phyloP scores from a whole-genome alignment of 163 green algal genomes.

The Trebouxiophyceae sp. region DNA sequence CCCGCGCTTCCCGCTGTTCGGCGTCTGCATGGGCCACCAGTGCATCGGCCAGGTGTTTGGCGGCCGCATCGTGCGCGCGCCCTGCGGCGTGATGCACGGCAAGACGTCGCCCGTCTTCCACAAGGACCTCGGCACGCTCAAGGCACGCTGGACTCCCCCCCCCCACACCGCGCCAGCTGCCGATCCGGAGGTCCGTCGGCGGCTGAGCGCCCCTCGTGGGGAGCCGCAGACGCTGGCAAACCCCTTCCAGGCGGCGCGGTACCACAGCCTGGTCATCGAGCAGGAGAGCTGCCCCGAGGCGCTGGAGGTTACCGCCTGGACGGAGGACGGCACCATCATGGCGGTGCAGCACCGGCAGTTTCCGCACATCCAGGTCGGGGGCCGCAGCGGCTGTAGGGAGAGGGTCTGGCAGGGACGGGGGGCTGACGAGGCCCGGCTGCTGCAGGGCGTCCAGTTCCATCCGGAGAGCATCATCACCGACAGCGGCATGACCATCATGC shows the following conservation, averaged over 20 bases:
- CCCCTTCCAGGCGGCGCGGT: slow-evolving; percentile 88
- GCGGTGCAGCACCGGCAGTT: slow-evolving; percentile 81
- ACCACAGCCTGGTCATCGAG: slow-evolving; percentile 89
- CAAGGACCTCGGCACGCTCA: slow-evolving; percentile 65
- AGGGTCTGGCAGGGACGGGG: too few species aligned
- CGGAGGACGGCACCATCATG: slow-evolving; percentile 97
- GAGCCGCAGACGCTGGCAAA: slow-evolving; percentile 54
- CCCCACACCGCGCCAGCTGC: too few species aligned
- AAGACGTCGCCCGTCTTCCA: slow-evolving; percentile 91
- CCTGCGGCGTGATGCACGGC: slow-evolving; percentile 93
- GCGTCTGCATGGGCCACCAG: slow-evolving; percentile 98
- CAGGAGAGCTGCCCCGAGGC: slow-evolving; percentile 77
- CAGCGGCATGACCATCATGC: slow-evolving; percentile 79
- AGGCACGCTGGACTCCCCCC: slow-evolving; percentile 4
- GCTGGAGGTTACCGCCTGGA: slow-evolving; percentile 95
- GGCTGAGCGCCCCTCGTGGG: too few species aligned
- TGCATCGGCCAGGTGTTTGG: slow-evolving; percentile 91
- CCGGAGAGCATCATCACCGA: slow-evolving; percentile 93
- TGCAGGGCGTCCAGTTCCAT: slow-evolving; percentile 93
- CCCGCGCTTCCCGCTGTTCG: slow-evolving; percentile 81
- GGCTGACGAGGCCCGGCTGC: background rate
- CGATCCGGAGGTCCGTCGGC: too few species aligned
- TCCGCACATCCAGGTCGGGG: slow-evolving; percentile 62
- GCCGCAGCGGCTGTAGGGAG: background rate
- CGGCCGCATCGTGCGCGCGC: slow-evolving; percentile 81